These are phyloP conservation scores for Xylogone sp. DNA, from an alignment of 2,329 filamentous ascomycete genomes.

Conservation along the genomic window DNA sequence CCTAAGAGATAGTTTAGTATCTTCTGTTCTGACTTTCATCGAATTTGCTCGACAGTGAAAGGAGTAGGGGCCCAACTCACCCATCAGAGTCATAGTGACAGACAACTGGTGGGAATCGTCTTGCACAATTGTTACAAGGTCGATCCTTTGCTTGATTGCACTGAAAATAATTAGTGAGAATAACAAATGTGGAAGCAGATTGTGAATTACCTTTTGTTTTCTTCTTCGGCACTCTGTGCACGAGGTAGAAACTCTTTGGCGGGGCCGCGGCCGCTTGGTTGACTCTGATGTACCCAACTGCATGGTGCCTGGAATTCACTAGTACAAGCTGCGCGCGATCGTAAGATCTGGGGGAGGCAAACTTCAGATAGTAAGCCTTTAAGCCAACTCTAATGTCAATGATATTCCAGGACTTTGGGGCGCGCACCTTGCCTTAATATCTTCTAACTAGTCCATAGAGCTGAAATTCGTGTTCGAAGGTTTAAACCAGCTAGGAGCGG, in stretches of 20 bases:
- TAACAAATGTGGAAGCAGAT: neutral
- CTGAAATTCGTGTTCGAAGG: neutral
- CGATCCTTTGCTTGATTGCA: slow-evolving; percentile 22
- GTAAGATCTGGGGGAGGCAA: neutral
- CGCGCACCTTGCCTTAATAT: neutral
- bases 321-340: neutral
- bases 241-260: slow-evolving; percentile 18
- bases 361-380: neutral
- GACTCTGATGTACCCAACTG: slow-evolving; percentile 9
- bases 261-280: slow-evolving; percentile 9
- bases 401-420: neutral
- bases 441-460: neutral
- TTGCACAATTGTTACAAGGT: slow-evolving; percentile 21
- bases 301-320: slow-evolving; percentile 15
- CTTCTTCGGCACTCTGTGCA: slow-evolving; percentile 20
- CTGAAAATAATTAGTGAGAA: slow-evolving; percentile 5
- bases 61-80: neutral
- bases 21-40: no score
- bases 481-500: neutral
- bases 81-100: neutral
- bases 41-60: neutral
- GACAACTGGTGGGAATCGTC: slow-evolving; percentile 14
- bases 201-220: slow-evolving; percentile 15
- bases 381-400: neutral
- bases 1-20: neutral